Conservation (phyloP, 345 rosid genomes). For the Eucalyptus regnans region DNA sequence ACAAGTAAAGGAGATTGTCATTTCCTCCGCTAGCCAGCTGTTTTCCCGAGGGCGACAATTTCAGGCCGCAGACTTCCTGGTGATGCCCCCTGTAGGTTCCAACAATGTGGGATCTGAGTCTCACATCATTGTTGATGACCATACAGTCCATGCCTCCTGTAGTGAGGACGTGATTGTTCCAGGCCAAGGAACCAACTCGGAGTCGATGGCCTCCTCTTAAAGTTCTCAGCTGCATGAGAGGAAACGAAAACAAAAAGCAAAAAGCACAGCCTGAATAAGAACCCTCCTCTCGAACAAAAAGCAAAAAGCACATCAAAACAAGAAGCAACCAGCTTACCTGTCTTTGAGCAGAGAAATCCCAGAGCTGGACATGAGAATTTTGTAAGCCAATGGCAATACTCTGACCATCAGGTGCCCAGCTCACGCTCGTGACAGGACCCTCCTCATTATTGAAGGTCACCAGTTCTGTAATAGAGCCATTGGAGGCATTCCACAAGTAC, state of each 20-base stretch:
- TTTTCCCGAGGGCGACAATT: conserved; percentile 31
- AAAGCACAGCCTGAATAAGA: neutral
- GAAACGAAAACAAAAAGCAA: neutral
- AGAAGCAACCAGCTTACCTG: neutral
- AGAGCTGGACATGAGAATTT: conserved; percentile 39
- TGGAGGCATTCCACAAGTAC: conserved; percentile 40
- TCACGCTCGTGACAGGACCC: conserved; percentile 45
- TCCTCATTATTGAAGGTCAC: conserved; percentile 27
- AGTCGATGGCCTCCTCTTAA: conserved; percentile 20
- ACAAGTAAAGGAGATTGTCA: conserved; percentile 22
- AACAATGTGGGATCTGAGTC: conserved; percentile 17
- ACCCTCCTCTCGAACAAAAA: neutral
- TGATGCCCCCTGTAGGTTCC: conserved; percentile 21
- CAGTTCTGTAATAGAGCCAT: conserved; percentile 33
- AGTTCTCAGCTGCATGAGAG: conserved; percentile 9
- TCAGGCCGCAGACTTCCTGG: conserved; percentile 28
- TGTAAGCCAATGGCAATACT: conserved; percentile 34
- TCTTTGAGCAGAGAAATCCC: conserved; percentile 22
- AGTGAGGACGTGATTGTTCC: conserved; percentile 28
- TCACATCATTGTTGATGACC: conserved; percentile 22
- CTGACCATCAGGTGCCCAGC: conserved; percentile 45
- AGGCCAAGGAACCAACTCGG: conserved; percentile 27
- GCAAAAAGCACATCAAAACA: neutral
- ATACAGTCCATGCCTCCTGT: conserved; percentile 33
- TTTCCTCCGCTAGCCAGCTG: conserved; percentile 41